Evolutionary conservation across 2,329 filamentous ascomycete genomes (phyloP).

Genomic region (Colletotrichum higginsianum): DNA sequence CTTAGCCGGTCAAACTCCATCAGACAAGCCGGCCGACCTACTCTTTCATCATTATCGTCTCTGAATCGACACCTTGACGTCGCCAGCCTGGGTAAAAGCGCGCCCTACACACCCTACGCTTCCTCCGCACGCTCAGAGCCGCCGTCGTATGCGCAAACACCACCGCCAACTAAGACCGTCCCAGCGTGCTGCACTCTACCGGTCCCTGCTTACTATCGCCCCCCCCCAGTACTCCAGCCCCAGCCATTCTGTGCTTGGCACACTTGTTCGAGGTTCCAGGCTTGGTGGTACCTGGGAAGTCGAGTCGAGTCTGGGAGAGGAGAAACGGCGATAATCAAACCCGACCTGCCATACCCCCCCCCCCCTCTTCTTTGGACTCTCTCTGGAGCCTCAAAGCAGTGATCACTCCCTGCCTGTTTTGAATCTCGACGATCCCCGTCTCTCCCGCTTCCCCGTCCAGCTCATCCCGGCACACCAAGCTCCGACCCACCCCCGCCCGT

Average conservation of each 20-base stretch:
- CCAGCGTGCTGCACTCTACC: slow-evolving; percentile 2
- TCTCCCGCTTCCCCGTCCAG: slow-evolving; percentile 20
- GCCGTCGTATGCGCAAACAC: slow-evolving; percentile 19
- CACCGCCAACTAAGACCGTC: slow-evolving; percentile 24
- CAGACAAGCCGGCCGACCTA: background rate
- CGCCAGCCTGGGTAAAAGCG: background rate
- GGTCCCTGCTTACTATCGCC: slow-evolving; percentile 9
- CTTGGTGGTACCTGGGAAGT: too few species aligned
- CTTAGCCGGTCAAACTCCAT: background rate
- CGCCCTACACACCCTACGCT: background rate
- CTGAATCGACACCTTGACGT: slow-evolving; percentile 24
- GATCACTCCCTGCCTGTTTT: background rate
- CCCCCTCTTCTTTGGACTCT: background rate
- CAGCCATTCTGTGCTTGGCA: slow-evolving; percentile 21
- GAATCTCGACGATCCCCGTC: slow-evolving; percentile 10
- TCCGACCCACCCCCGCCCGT: slow-evolving; percentile 3
- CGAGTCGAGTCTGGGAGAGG: background rate
- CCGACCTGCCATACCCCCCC: background rate
- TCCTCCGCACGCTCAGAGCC: slow-evolving; percentile 17
- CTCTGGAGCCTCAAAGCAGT: slow-evolving; percentile 14
- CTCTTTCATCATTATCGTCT: slow-evolving; percentile 10
- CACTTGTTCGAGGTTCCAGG: background rate
- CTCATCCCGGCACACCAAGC: slow-evolving; percentile 13
- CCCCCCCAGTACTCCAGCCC: slow-evolving; percentile 4
- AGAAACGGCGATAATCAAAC: too few species aligned